Evolutionary conservation across 2,329 filamentous ascomycete species (phyloP).

Genomic region (Aspergillus awamori): DNA sequence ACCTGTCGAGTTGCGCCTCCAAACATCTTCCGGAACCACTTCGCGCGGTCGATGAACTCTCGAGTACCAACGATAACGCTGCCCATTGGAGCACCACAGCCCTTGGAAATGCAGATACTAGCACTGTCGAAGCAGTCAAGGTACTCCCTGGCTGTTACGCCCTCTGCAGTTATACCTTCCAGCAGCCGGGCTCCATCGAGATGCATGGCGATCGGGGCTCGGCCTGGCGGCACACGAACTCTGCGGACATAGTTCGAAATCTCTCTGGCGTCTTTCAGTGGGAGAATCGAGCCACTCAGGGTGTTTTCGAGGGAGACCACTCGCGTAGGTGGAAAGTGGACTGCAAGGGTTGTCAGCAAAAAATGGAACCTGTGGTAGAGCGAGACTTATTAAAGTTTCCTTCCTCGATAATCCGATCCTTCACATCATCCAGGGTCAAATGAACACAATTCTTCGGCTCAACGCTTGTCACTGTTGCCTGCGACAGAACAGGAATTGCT

Average conservation of each 20-base stretch:
- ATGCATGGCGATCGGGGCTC: slow-evolving; percentile 32
- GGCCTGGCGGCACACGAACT: slow-evolving; percentile 27
- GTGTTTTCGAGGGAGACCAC: slow-evolving; percentile 36
- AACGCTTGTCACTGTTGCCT: slow-evolving; percentile 35
- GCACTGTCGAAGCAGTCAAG: slow-evolving; percentile 37
- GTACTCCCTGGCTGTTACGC: slow-evolving; percentile 31
- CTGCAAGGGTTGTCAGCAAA: background rate
- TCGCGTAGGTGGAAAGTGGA: slow-evolving; percentile 2
- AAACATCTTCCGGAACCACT: slow-evolving; percentile 36
- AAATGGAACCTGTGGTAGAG: rapidly evolving
- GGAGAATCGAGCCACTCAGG: slow-evolving; percentile 31
- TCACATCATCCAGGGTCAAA: slow-evolving; percentile 40
- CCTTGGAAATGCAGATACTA: slow-evolving; percentile 38
- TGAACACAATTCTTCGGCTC: slow-evolving; percentile 37
- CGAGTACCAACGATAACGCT: slow-evolving; percentile 34
- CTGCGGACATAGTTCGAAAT: slow-evolving; percentile 33
- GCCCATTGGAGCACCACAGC: slow-evolving; percentile 38
- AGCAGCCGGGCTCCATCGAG: slow-evolving; percentile 35
- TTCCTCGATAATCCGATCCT: slow-evolving; percentile 31
- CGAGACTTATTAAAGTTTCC: slow-evolving; percentile 12
- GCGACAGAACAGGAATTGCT: slow-evolving; percentile 34
- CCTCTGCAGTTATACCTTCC: slow-evolving; percentile 26
- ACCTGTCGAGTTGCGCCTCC: slow-evolving; percentile 38
- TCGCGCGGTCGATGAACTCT: slow-evolving; percentile 32
- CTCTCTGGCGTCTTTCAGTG: slow-evolving; percentile 31